Conservation (phyloP, 2,329 filamentous ascomycete species). For the Pseudopithomyces maydicus region DNA sequence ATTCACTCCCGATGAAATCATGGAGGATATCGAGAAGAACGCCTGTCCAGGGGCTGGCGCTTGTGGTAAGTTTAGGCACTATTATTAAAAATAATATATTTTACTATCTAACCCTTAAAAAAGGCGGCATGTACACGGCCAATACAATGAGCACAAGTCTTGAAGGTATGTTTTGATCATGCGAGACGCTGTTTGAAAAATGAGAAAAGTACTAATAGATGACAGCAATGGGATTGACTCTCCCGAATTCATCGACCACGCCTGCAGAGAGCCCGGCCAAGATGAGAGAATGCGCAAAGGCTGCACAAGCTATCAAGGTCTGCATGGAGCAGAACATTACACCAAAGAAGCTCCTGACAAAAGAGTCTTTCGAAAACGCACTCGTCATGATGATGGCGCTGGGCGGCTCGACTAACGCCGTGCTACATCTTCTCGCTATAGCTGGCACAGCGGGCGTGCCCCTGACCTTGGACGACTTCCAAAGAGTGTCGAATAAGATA, state of each 20-base stretch:
- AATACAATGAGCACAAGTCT: slow-evolving; percentile 93
- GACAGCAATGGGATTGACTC: slow-evolving; percentile 76
- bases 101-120: no score
- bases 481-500: slow-evolving; percentile 79
- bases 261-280: slow-evolving; percentile 83
- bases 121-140: slow-evolving; percentile 95
- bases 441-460: slow-evolving; percentile 80
- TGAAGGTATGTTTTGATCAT: slow-evolving; percentile 53
- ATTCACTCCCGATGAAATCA: slow-evolving; percentile 75
- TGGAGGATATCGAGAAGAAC: slow-evolving; percentile 80
- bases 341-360: slow-evolving; percentile 79
- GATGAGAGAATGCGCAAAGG: slow-evolving; percentile 83
- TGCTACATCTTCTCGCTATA: slow-evolving; percentile 89
- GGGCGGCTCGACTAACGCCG: slow-evolving; percentile 88
- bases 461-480: slow-evolving; percentile 80
- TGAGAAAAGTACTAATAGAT: no score
- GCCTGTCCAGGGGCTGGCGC: slow-evolving; percentile 80
- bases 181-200: not conserved
- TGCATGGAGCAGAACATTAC: slow-evolving; percentile 85
- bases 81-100: no score
- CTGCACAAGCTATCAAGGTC: slow-evolving; percentile 74
- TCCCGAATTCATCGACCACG: slow-evolving; percentile 83
- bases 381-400: slow-evolving; percentile 89
- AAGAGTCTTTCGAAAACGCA: slow-evolving; percentile 83
- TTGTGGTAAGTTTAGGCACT: no score